Percentiles rank a stretch among this genome's conserved stretches.
Conservation (phyloP, 768 basidiomycete species). For the Xanthoconium purpureum region DNA sequence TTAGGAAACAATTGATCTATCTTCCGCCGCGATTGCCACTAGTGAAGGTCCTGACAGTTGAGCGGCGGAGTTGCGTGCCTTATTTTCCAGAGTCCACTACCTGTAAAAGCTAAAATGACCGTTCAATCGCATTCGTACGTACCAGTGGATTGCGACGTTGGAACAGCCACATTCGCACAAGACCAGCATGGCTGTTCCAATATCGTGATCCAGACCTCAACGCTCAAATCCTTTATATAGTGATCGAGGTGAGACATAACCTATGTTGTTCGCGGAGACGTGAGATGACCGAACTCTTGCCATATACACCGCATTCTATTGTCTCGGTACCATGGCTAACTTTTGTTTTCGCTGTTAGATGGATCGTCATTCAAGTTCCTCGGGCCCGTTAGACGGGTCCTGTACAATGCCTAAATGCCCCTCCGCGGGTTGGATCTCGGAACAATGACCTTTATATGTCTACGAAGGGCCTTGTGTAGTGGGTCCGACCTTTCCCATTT, state of each 20-base stretch:
- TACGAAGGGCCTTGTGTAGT: constrained; percentile 7
- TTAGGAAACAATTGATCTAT: constrained; percentile 46
- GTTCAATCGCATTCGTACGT: neutral
- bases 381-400: constrained; percentile 8
- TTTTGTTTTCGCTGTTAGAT: constrained; percentile 24
- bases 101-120: neutral
- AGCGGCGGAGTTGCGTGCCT: neutral
- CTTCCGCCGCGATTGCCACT: neutral
- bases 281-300: constrained; percentile 2
- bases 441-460: constrained; percentile 24
- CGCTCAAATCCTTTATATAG: constrained; percentile 13
- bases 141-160: no score
- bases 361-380: neutral
- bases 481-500: constrained; percentile 15
- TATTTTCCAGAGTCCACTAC: constrained; percentile 1
- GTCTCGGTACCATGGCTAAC: constrained; percentile 15
- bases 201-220: neutral
- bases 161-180: no score
- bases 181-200: constrained; percentile 13
- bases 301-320: constrained; percentile 19
- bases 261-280: constrained; percentile 17
- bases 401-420: constrained; percentile 2
- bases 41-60: neutral
- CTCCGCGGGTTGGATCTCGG: neutral
- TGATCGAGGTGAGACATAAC: constrained; percentile 35